These are phyloP conservation scores for Thuidium tamariscinum DNA, from an alignment of 225 moss, liverwort and hornwort genomes.

Conservation along the genomic window DNA sequence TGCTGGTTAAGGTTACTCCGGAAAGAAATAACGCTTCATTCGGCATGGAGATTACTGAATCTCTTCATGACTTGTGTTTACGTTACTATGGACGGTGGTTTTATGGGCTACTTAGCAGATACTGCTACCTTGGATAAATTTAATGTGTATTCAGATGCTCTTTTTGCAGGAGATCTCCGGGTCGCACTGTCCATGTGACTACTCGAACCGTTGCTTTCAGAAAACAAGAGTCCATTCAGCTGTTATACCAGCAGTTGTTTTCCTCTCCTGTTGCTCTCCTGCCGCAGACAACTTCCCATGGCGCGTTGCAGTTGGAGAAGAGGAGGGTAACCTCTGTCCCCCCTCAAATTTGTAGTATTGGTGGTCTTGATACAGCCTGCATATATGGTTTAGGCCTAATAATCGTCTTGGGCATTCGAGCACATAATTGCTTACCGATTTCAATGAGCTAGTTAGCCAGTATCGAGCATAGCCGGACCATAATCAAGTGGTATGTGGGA, in stretches of 20 bases:
- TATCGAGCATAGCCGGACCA: background rate
- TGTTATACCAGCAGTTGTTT: background rate
- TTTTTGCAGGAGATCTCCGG: background rate
- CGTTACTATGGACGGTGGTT: background rate
- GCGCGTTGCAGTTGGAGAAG: background rate
- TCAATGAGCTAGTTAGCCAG: background rate
- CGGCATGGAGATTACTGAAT: background rate
- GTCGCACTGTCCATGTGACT: background rate
- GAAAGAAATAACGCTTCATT: background rate
- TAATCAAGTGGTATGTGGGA: background rate
- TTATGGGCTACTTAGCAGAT: background rate
- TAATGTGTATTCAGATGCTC: background rate
- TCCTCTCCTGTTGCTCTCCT: background rate
- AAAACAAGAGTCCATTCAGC: background rate
- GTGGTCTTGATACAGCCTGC: background rate
- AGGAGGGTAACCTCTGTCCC: background rate
- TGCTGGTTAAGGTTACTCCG: background rate
- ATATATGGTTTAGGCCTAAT: background rate
- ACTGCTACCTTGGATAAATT: background rate
- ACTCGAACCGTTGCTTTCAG: background rate
- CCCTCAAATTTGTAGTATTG: background rate
- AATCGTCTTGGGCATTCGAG: background rate
- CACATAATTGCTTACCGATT: background rate
- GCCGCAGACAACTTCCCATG: background rate
- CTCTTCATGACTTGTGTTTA: background rate